phyloP scores from a whole-genome alignment of 164 flowering plant species.

The Amborella trichopoda region DNA sequence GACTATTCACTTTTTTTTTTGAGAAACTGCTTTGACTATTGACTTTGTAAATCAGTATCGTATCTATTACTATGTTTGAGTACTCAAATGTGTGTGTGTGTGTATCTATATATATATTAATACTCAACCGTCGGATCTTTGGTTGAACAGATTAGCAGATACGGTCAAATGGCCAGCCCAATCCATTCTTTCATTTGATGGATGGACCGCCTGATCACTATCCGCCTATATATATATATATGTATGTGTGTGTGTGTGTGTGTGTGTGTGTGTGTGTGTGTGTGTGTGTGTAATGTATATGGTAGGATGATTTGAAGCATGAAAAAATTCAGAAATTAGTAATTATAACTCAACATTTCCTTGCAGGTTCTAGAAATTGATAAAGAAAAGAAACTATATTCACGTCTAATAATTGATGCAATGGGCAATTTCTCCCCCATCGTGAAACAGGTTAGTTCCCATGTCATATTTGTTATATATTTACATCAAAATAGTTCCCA shows the following conservation, averaged over 20 bases:
- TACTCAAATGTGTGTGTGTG: too few relatives aligned
- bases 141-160: too few relatives aligned
- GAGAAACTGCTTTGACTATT: too few relatives aligned
- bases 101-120: too few relatives aligned
- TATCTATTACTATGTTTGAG: too few relatives aligned
- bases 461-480: neutral
- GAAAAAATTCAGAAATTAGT: neutral
- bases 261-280: neutral
- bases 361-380: conserved; percentile 29
- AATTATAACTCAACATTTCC: neutral
- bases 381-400: conserved; percentile 47
- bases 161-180: too few relatives aligned
- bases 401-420: conserved; percentile 80
- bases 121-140: too few relatives aligned
- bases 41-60: too few relatives aligned
- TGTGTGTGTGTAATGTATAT: neutral
- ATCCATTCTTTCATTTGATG: too few relatives aligned
- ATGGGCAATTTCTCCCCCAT: conserved; percentile 98
- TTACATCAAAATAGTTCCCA: neutral
- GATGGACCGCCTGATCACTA: too few relatives aligned
- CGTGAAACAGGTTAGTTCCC: conserved; percentile 67
- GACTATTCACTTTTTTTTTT: too few relatives aligned
- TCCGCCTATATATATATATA: neutral
- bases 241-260: neutral
- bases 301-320: neutral